Evolutionary conservation across 371 early-diverging fungal genomes (phyloP).

Genomic region (Actinomortierella ambigua): DNA sequence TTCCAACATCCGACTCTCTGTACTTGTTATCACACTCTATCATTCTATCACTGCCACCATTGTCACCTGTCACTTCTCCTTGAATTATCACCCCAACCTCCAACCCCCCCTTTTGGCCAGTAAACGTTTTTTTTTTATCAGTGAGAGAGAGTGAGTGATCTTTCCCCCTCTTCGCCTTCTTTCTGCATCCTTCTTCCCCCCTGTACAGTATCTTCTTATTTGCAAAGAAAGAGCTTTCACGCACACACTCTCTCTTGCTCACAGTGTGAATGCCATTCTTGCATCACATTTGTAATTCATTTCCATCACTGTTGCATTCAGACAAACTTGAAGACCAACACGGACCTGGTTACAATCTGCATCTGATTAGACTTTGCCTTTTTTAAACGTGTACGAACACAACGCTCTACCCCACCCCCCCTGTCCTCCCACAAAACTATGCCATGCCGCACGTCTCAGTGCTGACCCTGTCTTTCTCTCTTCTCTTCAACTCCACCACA

Average conservation of each 20-base stretch:
- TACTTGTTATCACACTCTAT: neutral
- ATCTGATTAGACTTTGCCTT: neutral
- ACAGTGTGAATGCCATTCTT: too few species aligned
- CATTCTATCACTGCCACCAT: neutral
- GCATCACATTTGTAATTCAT: too few species aligned
- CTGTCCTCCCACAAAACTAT: neutral
- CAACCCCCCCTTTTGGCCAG: neutral
- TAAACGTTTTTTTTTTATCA: neutral
- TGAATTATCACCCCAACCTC: neutral
- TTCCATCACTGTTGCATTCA: slow-evolving; percentile 1
- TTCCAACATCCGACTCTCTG: neutral
- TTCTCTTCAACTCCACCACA: neutral
- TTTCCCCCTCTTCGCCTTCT: neutral
- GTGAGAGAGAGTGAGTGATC: neutral
- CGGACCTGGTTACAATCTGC: too few species aligned
- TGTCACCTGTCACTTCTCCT: too few species aligned
- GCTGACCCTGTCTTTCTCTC: neutral
- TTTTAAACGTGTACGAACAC: neutral
- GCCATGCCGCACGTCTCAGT: neutral
- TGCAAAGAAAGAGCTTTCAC: too few species aligned
- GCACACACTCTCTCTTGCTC: too few species aligned
- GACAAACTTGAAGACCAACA: too few species aligned
- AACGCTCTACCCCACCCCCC: neutral
- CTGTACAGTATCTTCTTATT: too few species aligned
- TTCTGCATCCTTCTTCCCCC: neutral